A percentile compares a stretch with the other conserved stretches of the same genome.
phyloP scores from a whole-genome alignment of 768 basidiomycete species.

The Cyathus striatus region DNA sequence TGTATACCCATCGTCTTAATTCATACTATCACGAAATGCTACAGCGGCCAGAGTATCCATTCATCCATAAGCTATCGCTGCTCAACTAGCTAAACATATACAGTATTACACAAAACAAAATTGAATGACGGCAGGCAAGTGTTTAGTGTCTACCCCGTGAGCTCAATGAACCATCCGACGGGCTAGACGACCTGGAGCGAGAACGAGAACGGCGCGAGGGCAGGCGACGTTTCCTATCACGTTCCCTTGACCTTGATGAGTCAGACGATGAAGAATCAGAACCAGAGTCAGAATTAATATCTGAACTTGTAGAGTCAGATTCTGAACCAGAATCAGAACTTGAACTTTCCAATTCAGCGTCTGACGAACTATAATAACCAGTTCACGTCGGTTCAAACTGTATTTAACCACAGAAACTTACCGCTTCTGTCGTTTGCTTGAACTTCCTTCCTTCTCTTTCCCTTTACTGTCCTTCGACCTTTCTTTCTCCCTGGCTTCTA shows the following conservation, averaged over 20 bases:
- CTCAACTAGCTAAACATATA: too few species aligned
- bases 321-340: slow-evolving; percentile 35
- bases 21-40: too few species aligned
- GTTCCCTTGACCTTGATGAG: slow-evolving; percentile 16
- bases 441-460: slow-evolving; percentile 22
- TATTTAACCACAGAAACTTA: too few species aligned
- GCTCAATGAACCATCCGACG: slow-evolving; percentile 14
- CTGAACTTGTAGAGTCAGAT: slow-evolving; percentile 34
- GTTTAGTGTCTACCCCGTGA: slow-evolving; percentile 11
- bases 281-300: slow-evolving; percentile 25
- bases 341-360: too few species aligned
- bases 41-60: too few species aligned
- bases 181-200: too few species aligned
- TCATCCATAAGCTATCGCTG: too few species aligned
- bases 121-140: neutral
- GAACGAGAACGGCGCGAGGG: slow-evolving; percentile 12
- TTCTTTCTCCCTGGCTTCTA: slow-evolving; percentile 80
- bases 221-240: slow-evolving; percentile 18
- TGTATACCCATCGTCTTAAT: slow-evolving; percentile 3
- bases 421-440: slow-evolving; percentile 34
- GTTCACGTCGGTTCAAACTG: too few species aligned
- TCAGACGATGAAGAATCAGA: slow-evolving; percentile 34
- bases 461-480: slow-evolving; percentile 40
- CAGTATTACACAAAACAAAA: too few species aligned
- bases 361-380: too few species aligned